phyloP scores from a whole-genome alignment of 73 alveolate genomes.

The Blepharisma stoltei region DNA sequence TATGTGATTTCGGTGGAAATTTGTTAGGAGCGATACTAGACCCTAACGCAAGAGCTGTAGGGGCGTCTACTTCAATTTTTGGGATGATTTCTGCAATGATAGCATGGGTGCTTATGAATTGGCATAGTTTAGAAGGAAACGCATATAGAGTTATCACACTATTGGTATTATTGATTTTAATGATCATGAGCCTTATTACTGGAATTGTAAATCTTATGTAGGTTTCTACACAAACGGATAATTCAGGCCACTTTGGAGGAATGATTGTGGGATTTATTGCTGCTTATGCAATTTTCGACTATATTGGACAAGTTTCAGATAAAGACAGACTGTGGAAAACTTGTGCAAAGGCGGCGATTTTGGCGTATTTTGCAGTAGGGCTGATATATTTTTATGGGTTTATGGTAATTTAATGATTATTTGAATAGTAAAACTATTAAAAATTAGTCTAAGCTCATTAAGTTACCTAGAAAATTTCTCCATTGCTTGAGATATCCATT shows the following conservation, averaged over 20 bases:
- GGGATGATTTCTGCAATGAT: constrained; percentile 40
- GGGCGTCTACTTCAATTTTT: constrained; percentile 48
- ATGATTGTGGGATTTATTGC: not conserved
- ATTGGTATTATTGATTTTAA: not conserved
- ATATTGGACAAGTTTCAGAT: constrained; percentile 18
- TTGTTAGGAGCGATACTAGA: constrained; percentile 30
- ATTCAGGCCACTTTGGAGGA: constrained; percentile 32
- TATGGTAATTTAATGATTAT: too few species aligned
- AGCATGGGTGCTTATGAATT: constrained; percentile 38
- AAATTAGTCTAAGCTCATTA: too few species aligned
- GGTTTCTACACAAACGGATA: not conserved
- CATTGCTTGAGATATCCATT: not conserved
- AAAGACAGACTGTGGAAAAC: not conserved
- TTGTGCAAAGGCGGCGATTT: not conserved
- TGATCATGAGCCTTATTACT: not conserved
- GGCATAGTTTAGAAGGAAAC: constrained; percentile 8
- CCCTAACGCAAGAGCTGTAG: constrained; percentile 38
- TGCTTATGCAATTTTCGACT: not conserved
- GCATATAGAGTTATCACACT: not conserved
- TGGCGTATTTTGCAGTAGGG: too few species aligned
- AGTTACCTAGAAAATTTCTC: too few species aligned
- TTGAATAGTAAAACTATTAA: too few species aligned
- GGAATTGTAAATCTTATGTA: not conserved
- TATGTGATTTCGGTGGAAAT: constrained; percentile 45
- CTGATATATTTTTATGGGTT: too few species aligned